A percentile compares a stretch with the other conserved stretches of the same genome.
phyloP scores from a whole-genome alignment of 345 rosid genomes.

The Kernera saxatilis region DNA sequence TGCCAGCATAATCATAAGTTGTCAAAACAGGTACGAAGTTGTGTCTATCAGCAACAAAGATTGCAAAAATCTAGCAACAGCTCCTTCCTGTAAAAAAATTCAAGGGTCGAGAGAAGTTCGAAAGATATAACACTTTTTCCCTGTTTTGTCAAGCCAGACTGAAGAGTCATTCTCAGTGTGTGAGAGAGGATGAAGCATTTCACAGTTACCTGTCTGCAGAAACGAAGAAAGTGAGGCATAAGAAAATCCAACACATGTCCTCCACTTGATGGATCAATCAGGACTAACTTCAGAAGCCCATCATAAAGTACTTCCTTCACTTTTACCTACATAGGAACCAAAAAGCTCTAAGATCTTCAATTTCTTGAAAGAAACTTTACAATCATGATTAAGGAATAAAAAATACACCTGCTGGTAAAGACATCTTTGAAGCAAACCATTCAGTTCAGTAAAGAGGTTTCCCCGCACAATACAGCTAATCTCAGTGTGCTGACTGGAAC shows the following conservation, averaged over 20 bases:
- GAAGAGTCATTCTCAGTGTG: constrained; percentile 10
- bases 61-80: not conserved
- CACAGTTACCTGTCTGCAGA: constrained; percentile 58
- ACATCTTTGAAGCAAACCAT: constrained; percentile 82
- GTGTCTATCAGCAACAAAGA: not conserved
- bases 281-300: constrained; percentile 72
- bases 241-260: constrained; percentile 64
- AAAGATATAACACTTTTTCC: not conserved
- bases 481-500: constrained; percentile 80
- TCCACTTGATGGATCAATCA: constrained; percentile 57
- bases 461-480: constrained; percentile 36
- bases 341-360: constrained; percentile 15
- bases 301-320: constrained; percentile 55
- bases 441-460: constrained; percentile 60
- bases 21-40: constrained; percentile 3
- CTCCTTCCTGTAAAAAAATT: not conserved
- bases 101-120: not conserved
- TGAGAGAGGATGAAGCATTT: constrained; percentile 12
- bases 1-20: constrained; percentile 25
- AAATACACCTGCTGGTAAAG: constrained; percentile 67
- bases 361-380: not conserved
- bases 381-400: not conserved
- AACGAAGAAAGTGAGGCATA: constrained; percentile 67
- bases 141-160: not conserved
- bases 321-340: constrained; percentile 46